phyloP scores from a whole-genome alignment of 78 protist species.

The Isochrysis galbana region DNA sequence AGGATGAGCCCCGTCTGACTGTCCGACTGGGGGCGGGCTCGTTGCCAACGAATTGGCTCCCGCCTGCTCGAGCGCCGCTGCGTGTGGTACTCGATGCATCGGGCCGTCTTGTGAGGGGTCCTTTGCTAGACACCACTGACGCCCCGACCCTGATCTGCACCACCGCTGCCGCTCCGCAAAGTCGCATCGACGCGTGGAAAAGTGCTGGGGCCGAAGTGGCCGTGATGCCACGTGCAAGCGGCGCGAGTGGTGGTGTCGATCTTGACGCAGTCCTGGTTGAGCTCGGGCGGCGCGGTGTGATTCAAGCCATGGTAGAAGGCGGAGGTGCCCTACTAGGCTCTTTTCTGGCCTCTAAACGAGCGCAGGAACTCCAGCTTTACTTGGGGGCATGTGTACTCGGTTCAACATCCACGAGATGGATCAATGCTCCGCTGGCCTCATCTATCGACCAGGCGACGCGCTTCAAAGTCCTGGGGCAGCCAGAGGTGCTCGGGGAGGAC shows the following conservation, averaged over 20 bases:
- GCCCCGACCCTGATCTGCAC: conserved; percentile 33
- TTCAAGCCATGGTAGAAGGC: conserved; percentile 41
- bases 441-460: background rate
- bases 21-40: background rate
- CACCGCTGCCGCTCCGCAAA: background rate
- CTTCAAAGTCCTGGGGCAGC: too few species aligned
- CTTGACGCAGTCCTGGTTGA: background rate
- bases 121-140: background rate
- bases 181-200: background rate
- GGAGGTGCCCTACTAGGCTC: background rate
- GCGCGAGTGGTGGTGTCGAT: background rate
- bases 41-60: background rate
- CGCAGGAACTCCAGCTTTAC: background rate
- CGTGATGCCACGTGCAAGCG: too few species aligned
- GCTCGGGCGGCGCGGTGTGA: background rate
- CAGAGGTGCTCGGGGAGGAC: background rate
- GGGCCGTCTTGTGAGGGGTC: conserved; percentile 3
- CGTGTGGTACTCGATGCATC: conserved; percentile 53
- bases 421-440: background rate
- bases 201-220: background rate
- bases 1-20: conserved; percentile 39
- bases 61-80: background rate
- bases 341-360: background rate
- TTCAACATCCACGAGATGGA: background rate
- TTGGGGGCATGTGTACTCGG: background rate